phyloP scores from a whole-genome alignment of 148 eudicot genomes.

The Drosera capensis region DNA sequence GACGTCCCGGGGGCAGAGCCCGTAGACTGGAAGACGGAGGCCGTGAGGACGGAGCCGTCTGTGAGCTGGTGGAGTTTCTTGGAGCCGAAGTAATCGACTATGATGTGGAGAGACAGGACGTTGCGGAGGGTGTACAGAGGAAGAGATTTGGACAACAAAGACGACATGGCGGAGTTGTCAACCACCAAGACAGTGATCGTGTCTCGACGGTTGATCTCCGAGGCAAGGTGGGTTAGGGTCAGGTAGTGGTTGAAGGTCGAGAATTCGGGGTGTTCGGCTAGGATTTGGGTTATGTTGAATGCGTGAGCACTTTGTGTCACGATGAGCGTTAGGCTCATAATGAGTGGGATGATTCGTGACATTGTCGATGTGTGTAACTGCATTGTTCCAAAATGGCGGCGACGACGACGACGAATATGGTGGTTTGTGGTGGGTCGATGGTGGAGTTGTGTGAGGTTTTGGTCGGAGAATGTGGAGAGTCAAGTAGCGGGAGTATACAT shows the following conservation, averaged over 20 bases:
- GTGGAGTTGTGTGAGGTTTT: no score
- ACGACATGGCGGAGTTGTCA: slow-evolving; percentile 64
- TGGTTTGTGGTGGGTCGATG: no score
- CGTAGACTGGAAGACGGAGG: slow-evolving; percentile 69
- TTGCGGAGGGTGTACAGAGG: slow-evolving; percentile 31
- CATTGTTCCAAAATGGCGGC: no score
- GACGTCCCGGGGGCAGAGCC: slow-evolving; percentile 59
- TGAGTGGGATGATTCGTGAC: no score
- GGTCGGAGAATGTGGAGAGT: no score
- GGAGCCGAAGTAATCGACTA: slow-evolving; percentile 59
- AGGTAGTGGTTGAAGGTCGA: slow-evolving; percentile 70
- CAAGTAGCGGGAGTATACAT: no score
- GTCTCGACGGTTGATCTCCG: slow-evolving; percentile 52
- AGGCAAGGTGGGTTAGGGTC: slow-evolving; percentile 62
- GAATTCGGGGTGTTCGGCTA: slow-evolving; percentile 38
- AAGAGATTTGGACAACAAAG: slow-evolving; percentile 29
- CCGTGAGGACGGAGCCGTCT: slow-evolving; percentile 47
- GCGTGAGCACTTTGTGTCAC: no score
- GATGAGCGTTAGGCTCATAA: no score
- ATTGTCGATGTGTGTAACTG: no score
- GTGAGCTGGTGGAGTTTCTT: slow-evolving; percentile 73
- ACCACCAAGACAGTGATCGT: slow-evolving; percentile 75
- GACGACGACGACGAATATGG: no score
- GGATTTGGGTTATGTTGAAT: slow-evolving; percentile 58
- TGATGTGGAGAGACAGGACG: slow-evolving; percentile 58